Percentiles rank a stretch among this genome's conserved stretches.
Evolutionary conservation across 352 stramenopile species (phyloP).

Genomic region (Phytophthora uliginosa): DNA sequence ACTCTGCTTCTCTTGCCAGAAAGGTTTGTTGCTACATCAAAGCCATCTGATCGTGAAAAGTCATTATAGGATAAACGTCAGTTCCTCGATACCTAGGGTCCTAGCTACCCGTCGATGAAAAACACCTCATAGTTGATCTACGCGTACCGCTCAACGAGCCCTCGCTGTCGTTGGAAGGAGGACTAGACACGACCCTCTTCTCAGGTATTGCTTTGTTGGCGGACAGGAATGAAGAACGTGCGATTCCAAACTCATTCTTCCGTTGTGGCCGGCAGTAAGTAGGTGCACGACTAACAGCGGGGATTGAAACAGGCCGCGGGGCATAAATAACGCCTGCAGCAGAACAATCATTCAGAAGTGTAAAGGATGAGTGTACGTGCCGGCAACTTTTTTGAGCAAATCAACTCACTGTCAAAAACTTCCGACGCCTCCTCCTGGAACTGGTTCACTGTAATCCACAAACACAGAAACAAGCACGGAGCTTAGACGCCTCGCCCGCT

Average conservation of each 20-base stretch:
- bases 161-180: slow-evolving; percentile 44
- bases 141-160: slow-evolving; percentile 54
- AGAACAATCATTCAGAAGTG: neutral
- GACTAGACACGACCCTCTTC: slow-evolving; percentile 4
- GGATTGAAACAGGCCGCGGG: slow-evolving; percentile 15
- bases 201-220: slow-evolving; percentile 13
- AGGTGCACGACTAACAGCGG: slow-evolving; percentile 11
- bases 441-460: slow-evolving; percentile 44
- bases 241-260: slow-evolving; percentile 9
- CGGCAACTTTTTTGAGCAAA: slow-evolving; percentile 43
- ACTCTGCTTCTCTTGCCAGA: slow-evolving; percentile 3
- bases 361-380: slow-evolving; percentile 25
- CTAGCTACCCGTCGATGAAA: neutral
- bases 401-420: slow-evolving; percentile 75
- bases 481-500: slow-evolving; percentile 13
- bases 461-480: slow-evolving; percentile 29
- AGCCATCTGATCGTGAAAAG: slow-evolving; percentile 35
- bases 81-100: neutral
- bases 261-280: slow-evolving; percentile 9
- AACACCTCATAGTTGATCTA: neutral
- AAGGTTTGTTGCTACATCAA: slow-evolving; percentile 35
- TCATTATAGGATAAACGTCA: slow-evolving; percentile 5
- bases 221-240: slow-evolving; percentile 5
- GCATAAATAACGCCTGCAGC: slow-evolving; percentile 72
- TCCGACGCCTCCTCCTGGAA: slow-evolving; percentile 69